These are phyloP conservation scores for Triticum timopheevii DNA, from an alignment of 176 grass and related monocot genomes.

Conservation along the genomic window DNA sequence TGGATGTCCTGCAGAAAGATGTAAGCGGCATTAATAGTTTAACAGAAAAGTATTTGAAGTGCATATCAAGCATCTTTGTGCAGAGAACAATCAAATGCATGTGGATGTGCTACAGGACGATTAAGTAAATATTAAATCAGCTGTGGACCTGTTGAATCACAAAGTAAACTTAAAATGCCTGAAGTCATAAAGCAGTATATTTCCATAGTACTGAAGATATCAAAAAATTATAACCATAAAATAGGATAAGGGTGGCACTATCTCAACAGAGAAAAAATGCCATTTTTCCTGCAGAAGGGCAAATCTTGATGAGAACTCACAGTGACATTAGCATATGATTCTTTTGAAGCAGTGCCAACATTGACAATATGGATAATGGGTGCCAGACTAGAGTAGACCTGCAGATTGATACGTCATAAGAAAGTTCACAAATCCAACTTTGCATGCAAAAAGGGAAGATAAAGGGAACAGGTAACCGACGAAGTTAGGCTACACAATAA, in stretches of 20 bases:
- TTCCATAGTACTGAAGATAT: background rate
- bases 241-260: background rate
- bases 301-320: slow-evolving; percentile 49
- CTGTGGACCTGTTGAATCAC: background rate
- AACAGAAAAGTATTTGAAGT: slow-evolving; percentile 44
- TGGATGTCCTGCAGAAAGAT: slow-evolving; percentile 66
- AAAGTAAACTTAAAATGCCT: background rate
- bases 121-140: slow-evolving; percentile 20
- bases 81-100: slow-evolving; percentile 35
- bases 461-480: background rate
- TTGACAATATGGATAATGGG: slow-evolving; percentile 82
- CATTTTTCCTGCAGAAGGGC: slow-evolving; percentile 21
- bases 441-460: background rate
- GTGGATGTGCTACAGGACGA: slow-evolving; percentile 37
- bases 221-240: background rate
- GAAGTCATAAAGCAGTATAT: background rate
- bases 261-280: background rate
- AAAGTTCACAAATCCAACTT: background rate
- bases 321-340: slow-evolving; percentile 84
- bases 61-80: slow-evolving; percentile 33
- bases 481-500: background rate
- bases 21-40: slow-evolving; percentile 35
- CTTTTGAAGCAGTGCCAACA: slow-evolving; percentile 48
- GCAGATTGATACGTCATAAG: slow-evolving; percentile 28
- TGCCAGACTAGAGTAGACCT: slow-evolving; percentile 82